Conservation (phyloP, 352 stramenopile genomes). For the Pythium pectinolyticum region DNA sequence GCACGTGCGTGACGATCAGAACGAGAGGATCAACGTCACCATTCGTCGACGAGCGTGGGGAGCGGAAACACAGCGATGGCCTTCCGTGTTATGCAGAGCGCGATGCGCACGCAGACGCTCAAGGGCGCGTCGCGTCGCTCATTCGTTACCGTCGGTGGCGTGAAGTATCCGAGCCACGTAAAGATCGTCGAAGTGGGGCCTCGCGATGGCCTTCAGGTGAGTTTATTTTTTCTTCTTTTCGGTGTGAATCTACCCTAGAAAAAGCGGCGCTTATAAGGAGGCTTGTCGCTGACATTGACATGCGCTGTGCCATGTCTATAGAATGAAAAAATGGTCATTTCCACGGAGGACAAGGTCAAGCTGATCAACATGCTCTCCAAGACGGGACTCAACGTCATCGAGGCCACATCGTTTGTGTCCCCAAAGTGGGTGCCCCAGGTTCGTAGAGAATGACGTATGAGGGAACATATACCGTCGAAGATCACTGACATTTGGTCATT, state of each 20-base stretch:
- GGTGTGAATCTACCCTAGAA: no score
- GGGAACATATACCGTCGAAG: neutral
- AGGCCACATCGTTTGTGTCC: slow-evolving; percentile 95
- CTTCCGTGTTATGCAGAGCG: slow-evolving; percentile 16
- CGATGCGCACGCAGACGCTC: slow-evolving; percentile 9
- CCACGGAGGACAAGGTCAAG: slow-evolving; percentile 89
- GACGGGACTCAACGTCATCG: slow-evolving; percentile 89
- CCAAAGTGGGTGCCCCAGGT: slow-evolving; percentile 96
- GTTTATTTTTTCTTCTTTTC: no score
- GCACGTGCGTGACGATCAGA: slow-evolving; percentile 12
- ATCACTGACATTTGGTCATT: no score
- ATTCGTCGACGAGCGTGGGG: neutral
- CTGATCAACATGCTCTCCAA: slow-evolving; percentile 90
- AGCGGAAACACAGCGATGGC: slow-evolving; percentile 13
- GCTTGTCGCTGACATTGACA: no score
- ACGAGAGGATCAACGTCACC: slow-evolving; percentile 4
- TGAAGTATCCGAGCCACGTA: slow-evolving; percentile 67
- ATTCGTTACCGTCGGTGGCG: slow-evolving; percentile 30
- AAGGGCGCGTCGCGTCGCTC: slow-evolving; percentile 19
- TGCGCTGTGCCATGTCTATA: slow-evolving; percentile 36
- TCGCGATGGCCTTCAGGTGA: slow-evolving; percentile 91
- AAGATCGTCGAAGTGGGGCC: slow-evolving; percentile 95
- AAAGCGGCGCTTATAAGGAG: no score
- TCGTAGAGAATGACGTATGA: neutral
- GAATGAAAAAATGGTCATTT: slow-evolving; percentile 91